Conservation (phyloP, 2,329 filamentous ascomycete genomes). For the Aspergillus brasiliensis region DNA sequence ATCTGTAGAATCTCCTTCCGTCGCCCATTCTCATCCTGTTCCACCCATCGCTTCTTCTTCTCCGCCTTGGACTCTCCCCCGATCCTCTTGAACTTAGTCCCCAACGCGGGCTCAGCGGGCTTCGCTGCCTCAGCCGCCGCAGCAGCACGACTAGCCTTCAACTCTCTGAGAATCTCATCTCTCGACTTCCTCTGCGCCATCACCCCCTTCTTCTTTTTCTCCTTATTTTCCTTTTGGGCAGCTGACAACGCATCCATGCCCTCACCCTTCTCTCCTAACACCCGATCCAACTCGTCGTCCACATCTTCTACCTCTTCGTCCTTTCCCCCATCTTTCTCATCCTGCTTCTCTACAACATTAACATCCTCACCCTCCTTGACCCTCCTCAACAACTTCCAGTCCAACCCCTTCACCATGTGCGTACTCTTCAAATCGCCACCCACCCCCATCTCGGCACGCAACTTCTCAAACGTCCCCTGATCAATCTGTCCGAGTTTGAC, state of each 20-base stretch:
- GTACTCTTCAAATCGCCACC: slow-evolving; percentile 80
- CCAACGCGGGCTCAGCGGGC: slow-evolving; percentile 53
- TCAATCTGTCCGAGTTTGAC: slow-evolving; percentile 85
- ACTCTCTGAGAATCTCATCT: slow-evolving; percentile 61
- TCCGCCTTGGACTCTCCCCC: slow-evolving; percentile 47
- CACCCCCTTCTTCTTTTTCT: slow-evolving; percentile 56
- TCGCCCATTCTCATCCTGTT: slow-evolving; percentile 56
- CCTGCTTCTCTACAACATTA: slow-evolving; percentile 22
- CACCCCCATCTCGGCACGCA: slow-evolving; percentile 71
- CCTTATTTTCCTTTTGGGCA: slow-evolving; percentile 39
- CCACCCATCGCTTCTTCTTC: slow-evolving; percentile 55
- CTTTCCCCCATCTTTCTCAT: slow-evolving; percentile 29
- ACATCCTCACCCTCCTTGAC: slow-evolving; percentile 59
- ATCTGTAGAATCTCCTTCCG: slow-evolving; percentile 61
- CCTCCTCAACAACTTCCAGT: slow-evolving; percentile 68
- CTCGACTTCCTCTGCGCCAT: slow-evolving; percentile 57
- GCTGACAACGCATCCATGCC: slow-evolving; percentile 28
- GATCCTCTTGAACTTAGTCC: slow-evolving; percentile 58
- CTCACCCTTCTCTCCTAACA: slow-evolving; percentile 42
- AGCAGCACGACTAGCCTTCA: slow-evolving; percentile 56
- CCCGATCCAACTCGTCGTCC: slow-evolving; percentile 62
- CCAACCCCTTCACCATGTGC: slow-evolving; percentile 88
- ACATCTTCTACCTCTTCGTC: slow-evolving; percentile 50
- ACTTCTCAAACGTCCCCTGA: slow-evolving; percentile 71
- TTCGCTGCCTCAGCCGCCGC: slow-evolving; percentile 43